phyloP scores from a whole-genome alignment of 106 monocot genomes.

The Allium fistulosum region DNA sequence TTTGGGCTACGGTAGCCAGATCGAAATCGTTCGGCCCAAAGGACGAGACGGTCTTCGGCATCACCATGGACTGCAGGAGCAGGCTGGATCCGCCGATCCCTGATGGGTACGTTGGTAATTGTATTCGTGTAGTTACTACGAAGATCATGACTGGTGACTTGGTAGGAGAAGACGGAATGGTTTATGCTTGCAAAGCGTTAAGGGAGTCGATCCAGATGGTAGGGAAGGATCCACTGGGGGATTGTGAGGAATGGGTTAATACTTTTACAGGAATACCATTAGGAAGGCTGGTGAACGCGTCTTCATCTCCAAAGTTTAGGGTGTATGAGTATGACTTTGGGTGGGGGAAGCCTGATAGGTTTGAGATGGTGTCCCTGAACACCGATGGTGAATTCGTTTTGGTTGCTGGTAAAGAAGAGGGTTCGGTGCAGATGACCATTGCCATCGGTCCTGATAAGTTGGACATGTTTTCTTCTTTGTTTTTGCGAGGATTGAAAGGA shows the following conservation, averaged over 20 bases:
- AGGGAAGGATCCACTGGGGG: not conserved
- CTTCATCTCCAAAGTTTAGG: slow-evolving; percentile 7
- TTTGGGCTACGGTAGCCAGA: not conserved
- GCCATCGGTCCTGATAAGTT: not conserved
- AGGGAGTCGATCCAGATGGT: not conserved
- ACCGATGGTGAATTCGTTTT: slow-evolving; percentile 7
- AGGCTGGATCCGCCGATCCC: not conserved
- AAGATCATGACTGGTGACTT: not conserved
- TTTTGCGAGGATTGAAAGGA: not conserved
- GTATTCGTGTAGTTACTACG: not conserved
- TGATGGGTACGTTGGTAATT: slow-evolving; percentile 1
- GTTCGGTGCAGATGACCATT: not conserved
- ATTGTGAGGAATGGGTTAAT: not conserved
- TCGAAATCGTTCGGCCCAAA: slow-evolving; percentile 1
- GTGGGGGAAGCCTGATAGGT: slow-evolving; percentile 13
- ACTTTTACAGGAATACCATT: not conserved
- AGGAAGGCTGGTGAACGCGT: not conserved
- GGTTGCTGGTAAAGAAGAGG: slow-evolving; percentile 6
- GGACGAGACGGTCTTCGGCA: not conserved
- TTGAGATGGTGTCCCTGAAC: slow-evolving; percentile 12
- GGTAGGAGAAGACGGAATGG: not conserved
- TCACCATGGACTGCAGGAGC: slow-evolving; percentile 1
- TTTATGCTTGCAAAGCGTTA: slow-evolving; percentile 1
- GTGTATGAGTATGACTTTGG: slow-evolving; percentile 26
- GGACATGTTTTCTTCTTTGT: not conserved